Evolutionary conservation across 164 flowering plant species (phyloP), one percentile per base, ranked within the genome.

Genomic region (Amborella trichopoda): DNA sequence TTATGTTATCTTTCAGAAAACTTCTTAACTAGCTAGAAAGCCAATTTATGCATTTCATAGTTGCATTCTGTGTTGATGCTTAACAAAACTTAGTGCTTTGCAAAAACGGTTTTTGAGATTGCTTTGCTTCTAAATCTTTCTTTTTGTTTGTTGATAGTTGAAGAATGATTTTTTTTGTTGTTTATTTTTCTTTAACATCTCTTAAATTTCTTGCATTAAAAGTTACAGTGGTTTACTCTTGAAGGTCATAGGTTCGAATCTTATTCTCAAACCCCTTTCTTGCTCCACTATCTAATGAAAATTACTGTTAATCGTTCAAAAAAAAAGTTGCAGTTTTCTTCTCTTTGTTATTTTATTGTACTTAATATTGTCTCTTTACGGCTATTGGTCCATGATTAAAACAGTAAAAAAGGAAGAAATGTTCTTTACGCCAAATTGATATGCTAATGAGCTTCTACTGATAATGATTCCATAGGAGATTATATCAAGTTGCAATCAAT

Each of bases 401-500:
- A 12, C 18, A 12, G 22, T 22, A 6, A 37, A 23, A 14, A 17
- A 37, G 17, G 12, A 9, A 41, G 24, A 40, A 23, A 23, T 16
- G 26, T 38, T 9, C 8, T 10, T 40, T 8, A 11, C 28, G n/a
- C 25, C 25, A 33, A 54, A 62, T 45, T 68, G 52, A 57, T 61
- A 34, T 58, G 71, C 61, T 72, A 61, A 70, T 71, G 73, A 74
- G 62, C 66, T 65, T 67, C 61, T 70, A 61, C 63, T 77, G 63
- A 73, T 68, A 65, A 46, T 67, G 32, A 48, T 65, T 28, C 58
- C 30, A 64, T 53, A 86, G 98, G 89, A 71, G 74, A 41, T 80
- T 33, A 33, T 78, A 38, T 56, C 61, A n/a, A 73, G 85, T 66
- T 75, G 77, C 4, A 80, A 77, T 23, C 56, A 72, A 16, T 66